Conservation (phyloP, 1,284 basidiomycete genomes). For the Trametes sp. region DNA sequence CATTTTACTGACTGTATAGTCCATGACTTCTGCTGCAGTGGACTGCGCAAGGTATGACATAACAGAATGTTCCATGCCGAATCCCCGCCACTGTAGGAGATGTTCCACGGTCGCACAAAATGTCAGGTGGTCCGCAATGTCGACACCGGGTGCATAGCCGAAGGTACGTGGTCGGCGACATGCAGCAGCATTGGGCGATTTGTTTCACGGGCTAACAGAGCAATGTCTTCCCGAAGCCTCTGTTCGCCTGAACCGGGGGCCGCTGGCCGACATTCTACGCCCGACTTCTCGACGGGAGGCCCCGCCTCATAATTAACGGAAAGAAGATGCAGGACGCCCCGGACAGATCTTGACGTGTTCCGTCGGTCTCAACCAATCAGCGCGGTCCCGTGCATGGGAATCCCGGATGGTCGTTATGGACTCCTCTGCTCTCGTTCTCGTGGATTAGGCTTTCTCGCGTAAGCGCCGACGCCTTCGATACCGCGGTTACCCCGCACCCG, state of each 20-base stretch:
- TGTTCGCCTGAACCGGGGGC: not conserved
- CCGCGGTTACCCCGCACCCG: constrained; percentile 18
- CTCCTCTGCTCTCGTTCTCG: constrained; percentile 27
- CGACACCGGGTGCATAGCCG: not conserved
- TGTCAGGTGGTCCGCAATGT: not conserved
- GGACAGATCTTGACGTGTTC: constrained; percentile 24
- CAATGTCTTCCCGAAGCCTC: not conserved
- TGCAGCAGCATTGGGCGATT: not conserved
- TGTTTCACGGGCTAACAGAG: not conserved
- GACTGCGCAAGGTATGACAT: constrained; percentile 1
- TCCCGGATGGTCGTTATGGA: constrained; percentile 24
- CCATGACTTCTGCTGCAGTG: not conserved
- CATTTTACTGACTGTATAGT: not conserved
- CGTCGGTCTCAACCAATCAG: constrained; percentile 19
- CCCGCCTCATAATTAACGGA: constrained; percentile 28
- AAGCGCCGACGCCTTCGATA: constrained; percentile 10
- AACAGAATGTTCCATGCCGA: not conserved
- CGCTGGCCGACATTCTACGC: not conserved
- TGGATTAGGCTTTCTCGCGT: constrained; percentile 23
- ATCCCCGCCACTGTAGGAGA: not conserved
- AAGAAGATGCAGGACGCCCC: constrained; percentile 6
- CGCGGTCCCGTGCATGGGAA: constrained; percentile 21
- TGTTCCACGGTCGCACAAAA: not conserved
- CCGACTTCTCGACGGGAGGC: constrained; percentile 8
- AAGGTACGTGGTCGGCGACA: not conserved